Evolutionary conservation across 495 filamentous ascomycete genomes (phyloP).

Genomic region (Staphylotrichum tortipilum): DNA sequence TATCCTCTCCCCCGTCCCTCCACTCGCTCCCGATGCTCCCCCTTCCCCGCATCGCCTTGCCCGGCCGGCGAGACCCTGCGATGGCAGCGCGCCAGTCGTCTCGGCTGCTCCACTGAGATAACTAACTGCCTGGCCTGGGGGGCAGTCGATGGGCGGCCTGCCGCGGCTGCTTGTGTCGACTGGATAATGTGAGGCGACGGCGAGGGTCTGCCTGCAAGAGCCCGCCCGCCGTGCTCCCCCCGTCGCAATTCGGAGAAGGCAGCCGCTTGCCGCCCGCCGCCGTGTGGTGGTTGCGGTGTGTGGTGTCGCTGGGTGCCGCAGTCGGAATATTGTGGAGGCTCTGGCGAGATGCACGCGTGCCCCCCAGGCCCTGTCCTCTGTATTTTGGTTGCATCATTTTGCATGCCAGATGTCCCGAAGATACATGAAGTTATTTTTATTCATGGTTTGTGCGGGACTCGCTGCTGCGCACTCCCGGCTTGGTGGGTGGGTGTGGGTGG

Average conservation of each 20-base stretch:
- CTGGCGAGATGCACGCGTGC: no score
- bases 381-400: conserved; percentile 10
- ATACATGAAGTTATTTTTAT: conserved; percentile 34
- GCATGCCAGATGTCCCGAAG: conserved; percentile 18
- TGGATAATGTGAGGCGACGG: no score
- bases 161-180: no score
- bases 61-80: neutral
- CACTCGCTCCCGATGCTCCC: no score
- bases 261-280: no score
- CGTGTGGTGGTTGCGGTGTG: no score
- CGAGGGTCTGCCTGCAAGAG: no score
- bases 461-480: conserved; percentile 23
- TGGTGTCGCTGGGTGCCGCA: neutral
- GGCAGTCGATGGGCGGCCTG: neutral
- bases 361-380: conserved; percentile 6
- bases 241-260: neutral
- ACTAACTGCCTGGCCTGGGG: no score
- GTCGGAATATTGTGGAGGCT: conserved; percentile 21
- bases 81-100: neutral
- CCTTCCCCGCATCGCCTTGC: no score
- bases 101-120: neutral
- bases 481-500: no score
- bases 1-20: no score
- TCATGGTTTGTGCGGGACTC: conserved; percentile 18
- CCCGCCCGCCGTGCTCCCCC: no score